Conservation (phyloP, 2,329 filamentous ascomycete species). For the Phoma herbarum region DNA sequence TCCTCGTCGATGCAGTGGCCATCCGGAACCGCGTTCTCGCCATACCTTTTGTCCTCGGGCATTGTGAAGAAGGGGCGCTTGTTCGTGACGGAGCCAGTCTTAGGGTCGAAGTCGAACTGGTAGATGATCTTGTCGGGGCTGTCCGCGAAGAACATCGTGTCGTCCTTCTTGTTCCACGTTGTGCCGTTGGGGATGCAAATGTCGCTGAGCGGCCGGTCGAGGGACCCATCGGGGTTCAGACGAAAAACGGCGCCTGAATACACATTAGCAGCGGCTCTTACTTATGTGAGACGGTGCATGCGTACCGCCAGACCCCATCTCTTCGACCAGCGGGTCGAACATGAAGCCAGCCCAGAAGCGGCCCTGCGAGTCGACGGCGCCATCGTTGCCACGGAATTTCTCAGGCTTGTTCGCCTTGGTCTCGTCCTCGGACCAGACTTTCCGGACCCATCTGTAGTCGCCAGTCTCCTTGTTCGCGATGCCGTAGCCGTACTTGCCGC, state of each 20-base stretch:
- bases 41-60: constrained; percentile 60
- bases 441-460: constrained; percentile 64
- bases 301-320: constrained; percentile 55
- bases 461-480: constrained; percentile 72
- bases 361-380: constrained; percentile 79
- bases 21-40: constrained; percentile 70
- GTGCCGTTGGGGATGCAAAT: constrained; percentile 87
- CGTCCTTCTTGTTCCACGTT: constrained; percentile 77
- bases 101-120: constrained; percentile 75
- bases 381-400: constrained; percentile 77
- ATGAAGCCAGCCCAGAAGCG: constrained; percentile 87
- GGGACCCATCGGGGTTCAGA: constrained; percentile 69
- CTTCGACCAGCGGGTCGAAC: constrained; percentile 77
- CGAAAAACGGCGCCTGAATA: constrained; percentile 75
- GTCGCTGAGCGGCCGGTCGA: constrained; percentile 66
- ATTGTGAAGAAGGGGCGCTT: constrained; percentile 78
- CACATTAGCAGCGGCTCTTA: not conserved
- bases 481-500: constrained; percentile 83
- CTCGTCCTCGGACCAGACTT: constrained; percentile 63
- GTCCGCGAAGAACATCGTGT: constrained; percentile 84
- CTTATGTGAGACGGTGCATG: not conserved
- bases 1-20: constrained; percentile 85
- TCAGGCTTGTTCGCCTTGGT: constrained; percentile 56
- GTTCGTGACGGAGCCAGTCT: constrained; percentile 72
- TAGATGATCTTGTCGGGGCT: constrained; percentile 75